A percentile compares a stretch with the other conserved stretches of the same genome.
Conservation (phyloP, 2,329 filamentous ascomycete genomes). For the Sclerotinia sclerotiorum region DNA sequence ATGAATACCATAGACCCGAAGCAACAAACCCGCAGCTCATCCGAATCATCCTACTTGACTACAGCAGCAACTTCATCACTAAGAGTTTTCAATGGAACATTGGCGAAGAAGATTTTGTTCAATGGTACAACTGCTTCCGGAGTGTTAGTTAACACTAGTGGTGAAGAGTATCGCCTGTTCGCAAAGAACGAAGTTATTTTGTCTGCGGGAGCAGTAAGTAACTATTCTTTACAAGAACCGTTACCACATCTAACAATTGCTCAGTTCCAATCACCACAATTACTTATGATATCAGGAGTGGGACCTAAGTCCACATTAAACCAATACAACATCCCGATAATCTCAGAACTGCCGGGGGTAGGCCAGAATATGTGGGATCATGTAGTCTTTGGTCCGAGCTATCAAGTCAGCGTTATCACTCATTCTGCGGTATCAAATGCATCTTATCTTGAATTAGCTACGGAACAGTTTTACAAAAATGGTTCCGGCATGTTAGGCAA, state of each 20-base stretch:
- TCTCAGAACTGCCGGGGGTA: conserved; percentile 42
- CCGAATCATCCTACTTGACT: conserved; percentile 1
- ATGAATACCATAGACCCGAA: conserved; percentile 1
- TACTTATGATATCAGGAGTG: conserved; percentile 12
- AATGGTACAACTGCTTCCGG: neutral
- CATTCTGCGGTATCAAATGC: conserved; percentile 6
- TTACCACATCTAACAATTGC: neutral
- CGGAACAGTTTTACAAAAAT: neutral
- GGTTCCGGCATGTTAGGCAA: conserved; percentile 18
- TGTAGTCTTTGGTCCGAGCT: conserved; percentile 22
- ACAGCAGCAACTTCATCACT: neutral
- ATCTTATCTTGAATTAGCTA: neutral
- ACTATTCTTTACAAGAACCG: neutral
- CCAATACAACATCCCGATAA: conserved; percentile 39
- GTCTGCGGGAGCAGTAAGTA: conserved; percentile 5
- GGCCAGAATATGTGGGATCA: conserved; percentile 46
- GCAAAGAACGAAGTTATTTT: conserved; percentile 30
- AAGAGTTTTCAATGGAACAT: neutral
- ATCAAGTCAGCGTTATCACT: conserved; percentile 22
- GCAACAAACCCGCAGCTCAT: neutral
- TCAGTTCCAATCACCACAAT: conserved; percentile 15
- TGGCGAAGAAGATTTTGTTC: conserved; percentile 19
- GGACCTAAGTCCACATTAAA: neutral
- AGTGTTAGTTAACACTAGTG: conserved; percentile 6
- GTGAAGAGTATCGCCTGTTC: conserved; percentile 24